Conservation (phyloP, 176 grass and related monocot species). For the Alopecurus myosuroides region DNA sequence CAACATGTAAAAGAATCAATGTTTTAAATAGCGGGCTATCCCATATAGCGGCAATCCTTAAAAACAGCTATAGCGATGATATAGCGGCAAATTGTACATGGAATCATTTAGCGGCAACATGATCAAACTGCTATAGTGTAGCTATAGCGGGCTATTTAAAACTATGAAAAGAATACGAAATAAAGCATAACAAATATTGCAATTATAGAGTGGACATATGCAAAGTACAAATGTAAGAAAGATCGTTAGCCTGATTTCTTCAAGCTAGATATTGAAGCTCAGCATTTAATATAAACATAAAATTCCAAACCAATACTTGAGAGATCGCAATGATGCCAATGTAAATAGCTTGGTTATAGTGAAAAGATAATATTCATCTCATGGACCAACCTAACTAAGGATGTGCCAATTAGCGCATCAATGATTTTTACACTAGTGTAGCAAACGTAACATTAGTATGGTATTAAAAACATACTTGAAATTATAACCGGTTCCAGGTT, state of each 20-base stretch:
- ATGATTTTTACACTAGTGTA: not conserved
- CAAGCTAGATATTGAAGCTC: not conserved
- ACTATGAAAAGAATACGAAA: not conserved
- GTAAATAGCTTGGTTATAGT: not conserved
- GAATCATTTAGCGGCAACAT: too few species aligned
- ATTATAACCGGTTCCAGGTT: conserved; percentile 89
- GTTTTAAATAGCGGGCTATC: too few species aligned
- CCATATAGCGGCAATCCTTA: too few species aligned
- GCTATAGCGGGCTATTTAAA: too few species aligned
- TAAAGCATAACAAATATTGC: not conserved
- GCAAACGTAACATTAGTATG: not conserved
- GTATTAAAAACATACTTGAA: conserved; percentile 79
- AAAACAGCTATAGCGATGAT: too few species aligned
- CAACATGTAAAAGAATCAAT: not conserved
- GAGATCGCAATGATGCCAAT: not conserved
- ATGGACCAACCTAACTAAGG: not conserved
- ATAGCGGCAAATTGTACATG: too few species aligned
- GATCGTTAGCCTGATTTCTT: not conserved
- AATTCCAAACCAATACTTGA: not conserved
- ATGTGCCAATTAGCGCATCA: not conserved
- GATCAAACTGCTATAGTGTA: too few species aligned
- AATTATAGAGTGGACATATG: not conserved
- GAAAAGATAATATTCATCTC: not conserved
- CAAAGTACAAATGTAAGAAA: not conserved
- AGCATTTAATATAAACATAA: not conserved